Conservation (phyloP, 2,329 filamentous ascomycete species). For the Trichophyton benhamiae region DNA sequence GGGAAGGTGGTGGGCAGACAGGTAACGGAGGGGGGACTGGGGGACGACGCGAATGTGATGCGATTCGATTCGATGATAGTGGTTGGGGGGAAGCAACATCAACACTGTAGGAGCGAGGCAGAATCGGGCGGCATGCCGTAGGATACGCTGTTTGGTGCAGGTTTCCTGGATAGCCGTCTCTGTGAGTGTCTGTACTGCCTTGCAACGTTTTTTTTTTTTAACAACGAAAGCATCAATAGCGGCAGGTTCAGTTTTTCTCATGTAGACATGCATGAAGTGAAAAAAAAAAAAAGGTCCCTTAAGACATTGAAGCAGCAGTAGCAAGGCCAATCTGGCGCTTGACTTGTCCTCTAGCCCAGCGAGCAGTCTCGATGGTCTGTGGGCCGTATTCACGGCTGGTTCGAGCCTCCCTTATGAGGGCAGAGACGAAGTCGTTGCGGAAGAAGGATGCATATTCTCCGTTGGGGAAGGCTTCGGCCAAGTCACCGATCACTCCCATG, state of each 20-base stretch:
- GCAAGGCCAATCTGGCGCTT: conserved; percentile 58
- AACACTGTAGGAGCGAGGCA: neutral
- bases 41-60: neutral
- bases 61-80: neutral
- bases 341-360: conserved; percentile 95
- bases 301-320: conserved; percentile 29
- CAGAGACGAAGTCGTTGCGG: conserved; percentile 79
- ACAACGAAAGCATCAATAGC: neutral
- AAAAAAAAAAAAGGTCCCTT: conserved; percentile 11
- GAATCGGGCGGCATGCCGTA: neutral
- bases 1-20: neutral
- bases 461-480: conserved; percentile 84
- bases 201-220: neutral
- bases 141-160: neutral
- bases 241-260: neutral
- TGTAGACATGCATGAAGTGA: neutral
- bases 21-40: neutral
- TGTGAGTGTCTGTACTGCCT: neutral
- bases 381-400: conserved; percentile 73
- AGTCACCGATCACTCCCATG: conserved; percentile 95
- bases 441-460: conserved; percentile 76
- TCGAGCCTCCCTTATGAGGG: conserved; percentile 84
- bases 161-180: neutral
- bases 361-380: conserved; percentile 84
- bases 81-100: neutral